Evolutionary conservation across 2,329 filamentous ascomycete species (phyloP).

Genomic region (Xylariaceae sp.): DNA sequence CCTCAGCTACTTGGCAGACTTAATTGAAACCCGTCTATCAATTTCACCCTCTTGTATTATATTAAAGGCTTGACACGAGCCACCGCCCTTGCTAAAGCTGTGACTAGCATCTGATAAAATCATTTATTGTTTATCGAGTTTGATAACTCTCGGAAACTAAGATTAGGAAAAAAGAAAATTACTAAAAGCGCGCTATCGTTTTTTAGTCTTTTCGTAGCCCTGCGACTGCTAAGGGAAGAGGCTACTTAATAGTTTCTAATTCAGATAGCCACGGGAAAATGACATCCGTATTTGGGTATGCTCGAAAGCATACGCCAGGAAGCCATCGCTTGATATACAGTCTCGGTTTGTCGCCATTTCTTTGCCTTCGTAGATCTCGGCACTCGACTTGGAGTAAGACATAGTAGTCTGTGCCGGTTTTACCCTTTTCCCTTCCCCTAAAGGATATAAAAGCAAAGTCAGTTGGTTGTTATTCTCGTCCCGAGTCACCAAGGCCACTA

Average conservation of each 20-base stretch:
- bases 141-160: too few species aligned
- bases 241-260: neutral
- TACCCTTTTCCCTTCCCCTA: neutral
- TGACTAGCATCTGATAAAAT: too few species aligned
- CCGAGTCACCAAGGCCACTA: neutral
- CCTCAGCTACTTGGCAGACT: too few species aligned
- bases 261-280: neutral
- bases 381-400: neutral
- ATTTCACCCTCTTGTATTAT: too few species aligned
- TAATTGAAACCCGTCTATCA: too few species aligned
- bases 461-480: neutral
- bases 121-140: too few species aligned
- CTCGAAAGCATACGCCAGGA: neutral
- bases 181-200: too few species aligned
- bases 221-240: too few species aligned
- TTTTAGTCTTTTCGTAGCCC: too few species aligned
- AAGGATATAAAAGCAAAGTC: neutral
- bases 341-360: neutral
- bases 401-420: neutral
- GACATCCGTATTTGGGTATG: neutral
- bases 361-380: neutral
- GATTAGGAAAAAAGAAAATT: too few species aligned
- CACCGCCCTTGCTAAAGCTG: too few species aligned
- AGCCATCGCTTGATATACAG: neutral
- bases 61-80: too few species aligned